Base-by-base conservation (phyloP, 2,329 filamentous ascomycete genomes). In the Corynespora cassiicola region DNA sequence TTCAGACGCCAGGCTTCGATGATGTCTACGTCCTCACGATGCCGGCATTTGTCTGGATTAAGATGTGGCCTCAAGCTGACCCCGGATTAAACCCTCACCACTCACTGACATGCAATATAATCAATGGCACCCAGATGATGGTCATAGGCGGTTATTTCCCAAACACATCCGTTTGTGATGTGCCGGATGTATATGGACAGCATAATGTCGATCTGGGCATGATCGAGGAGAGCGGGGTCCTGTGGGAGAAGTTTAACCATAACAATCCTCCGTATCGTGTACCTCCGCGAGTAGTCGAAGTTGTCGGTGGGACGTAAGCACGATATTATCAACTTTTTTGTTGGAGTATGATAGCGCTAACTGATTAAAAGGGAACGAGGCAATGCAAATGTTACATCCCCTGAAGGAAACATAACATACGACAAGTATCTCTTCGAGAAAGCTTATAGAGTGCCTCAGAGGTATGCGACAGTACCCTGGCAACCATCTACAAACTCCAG, bases 141-240 rank as follows among this genome's bases (percentile, higher is more conserved):
- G 71, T 84, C 28, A 75, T 83, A 14, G 80, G 82, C 20, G 82
- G 82, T n/a, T n/a, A n/a, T n/a, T n/a, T n/a, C n/a, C n/a, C n/a
- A n/a, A n/a, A n/a, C n/a, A n/a, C n/a, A n/a, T n/a, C n/a, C n/a
- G n/a, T n/a, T n/a, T n/a, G n/a, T n/a, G n/a, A n/a, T n/a, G n/a
- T n/a, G n/a, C n/a, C n/a, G n/a, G n/a, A n/a, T n/a, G n/a, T n/a
- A n/a, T n/a, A n/a, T n/a, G n/a, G n/a, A n/a, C n/a, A n/a, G n/a
- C n/a, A n/a, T n/a, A n/a, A n/a, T n/a, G n/a, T n/a, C n/a, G n/a
- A n/a, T n/a, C n/a, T n/a, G n/a, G n/a, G n/a, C n/a, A n/a, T n/a
- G n/a, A n/a, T n/a, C n/a, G n/a, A n/a, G n/a, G n/a, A n/a, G n/a
- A n/a, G n/a, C n/a, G n/a, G n/a, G n/a, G 25, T 7, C 6, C 6